phyloP scores from a whole-genome alignment of 2,329 filamentous ascomycete species.

The Cucurbitaria berberidis region DNA sequence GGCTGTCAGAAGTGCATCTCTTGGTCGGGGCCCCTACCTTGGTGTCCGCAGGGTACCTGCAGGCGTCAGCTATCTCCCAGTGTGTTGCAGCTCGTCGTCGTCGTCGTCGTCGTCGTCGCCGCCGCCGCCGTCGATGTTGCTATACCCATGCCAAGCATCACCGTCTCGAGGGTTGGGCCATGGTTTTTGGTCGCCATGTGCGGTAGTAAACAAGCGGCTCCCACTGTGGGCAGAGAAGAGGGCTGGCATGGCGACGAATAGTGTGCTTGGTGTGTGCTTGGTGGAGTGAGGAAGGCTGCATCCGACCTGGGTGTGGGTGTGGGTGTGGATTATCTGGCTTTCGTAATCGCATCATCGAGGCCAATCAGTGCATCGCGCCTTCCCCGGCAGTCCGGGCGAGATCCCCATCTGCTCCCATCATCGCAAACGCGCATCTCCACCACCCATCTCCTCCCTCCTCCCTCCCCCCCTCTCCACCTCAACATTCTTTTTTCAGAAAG shows the following conservation, averaged over 20 bases:
- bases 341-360: constrained; percentile 11
- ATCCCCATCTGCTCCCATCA: constrained; percentile 16
- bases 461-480: constrained; percentile 3
- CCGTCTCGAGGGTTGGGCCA: background rate
- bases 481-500: constrained; percentile 8
- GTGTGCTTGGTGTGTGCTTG: constrained; percentile 1
- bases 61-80: constrained; percentile 3
- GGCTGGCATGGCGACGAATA: background rate
- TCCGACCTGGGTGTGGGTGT: background rate
- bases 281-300: background rate
- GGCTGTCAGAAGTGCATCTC: constrained; percentile 24
- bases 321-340: constrained; percentile 6
- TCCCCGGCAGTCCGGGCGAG: constrained; percentile 15
- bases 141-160: background rate
- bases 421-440: constrained; percentile 10
- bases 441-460: constrained; percentile 1
- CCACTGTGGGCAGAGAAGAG: background rate
- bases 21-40: constrained; percentile 5
- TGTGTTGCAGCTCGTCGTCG: constrained; percentile 9
- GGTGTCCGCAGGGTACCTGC: constrained; percentile 9
- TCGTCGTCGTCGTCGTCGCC: too few species aligned
- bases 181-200: background rate
- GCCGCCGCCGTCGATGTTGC: constrained; percentile 15
- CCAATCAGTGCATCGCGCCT: constrained; percentile 9
- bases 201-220: background rate